Evolutionary conservation across 2,329 filamentous ascomycete genomes (phyloP), one percentile per base, ranked within the genome.

Genomic region (Meredithiella fracta): DNA sequence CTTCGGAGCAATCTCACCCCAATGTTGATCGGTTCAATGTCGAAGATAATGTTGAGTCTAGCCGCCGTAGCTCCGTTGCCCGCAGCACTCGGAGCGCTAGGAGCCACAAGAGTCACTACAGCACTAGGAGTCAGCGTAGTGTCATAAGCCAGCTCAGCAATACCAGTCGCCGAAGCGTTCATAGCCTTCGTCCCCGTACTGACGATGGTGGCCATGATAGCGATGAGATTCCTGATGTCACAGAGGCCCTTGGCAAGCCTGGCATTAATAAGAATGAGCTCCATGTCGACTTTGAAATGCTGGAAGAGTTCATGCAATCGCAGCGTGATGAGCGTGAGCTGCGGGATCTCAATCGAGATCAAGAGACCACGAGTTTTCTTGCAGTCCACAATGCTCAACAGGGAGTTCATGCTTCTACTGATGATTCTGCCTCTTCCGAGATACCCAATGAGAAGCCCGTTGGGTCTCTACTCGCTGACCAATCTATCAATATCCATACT

Each of bases 211-310:
- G 71, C 9, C 77, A 78, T 14, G 82, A 78, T 62, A 64, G 85
- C 25, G 73, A 76, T 26, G 78, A 80, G 15, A 79, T 78, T 66
- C 85, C 82, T 66, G 85, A 83, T 37, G 86, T 80, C 2, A 87
- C 92, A 64, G 86, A 90, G 60, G 88, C 94, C 64, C 85, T 95
- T 1, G 95, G 89, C 71, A 94, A 94, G 62, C 87, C 87, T 2
- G 77, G 83, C n/a, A 78, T 81, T 60, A 81, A 70, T 22, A 79
- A 82, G n/a, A 81, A 85, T 60, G 85, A 87, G 64, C 81, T 91
- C 1, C 82, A 86, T 59, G 88, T 89, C 62, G 90, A 97, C 67
- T 97, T 91, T 63, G 90, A 97, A 64, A 90, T 90, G 61, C 75
- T 98, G 31, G 91, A 98, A 67, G 87, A 88, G 62, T 97, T 96